These are phyloP conservation scores for Protoeuglena noctilucae DNA, from an alignment of 139 green algal genomes.

Conservation along the genomic window DNA sequence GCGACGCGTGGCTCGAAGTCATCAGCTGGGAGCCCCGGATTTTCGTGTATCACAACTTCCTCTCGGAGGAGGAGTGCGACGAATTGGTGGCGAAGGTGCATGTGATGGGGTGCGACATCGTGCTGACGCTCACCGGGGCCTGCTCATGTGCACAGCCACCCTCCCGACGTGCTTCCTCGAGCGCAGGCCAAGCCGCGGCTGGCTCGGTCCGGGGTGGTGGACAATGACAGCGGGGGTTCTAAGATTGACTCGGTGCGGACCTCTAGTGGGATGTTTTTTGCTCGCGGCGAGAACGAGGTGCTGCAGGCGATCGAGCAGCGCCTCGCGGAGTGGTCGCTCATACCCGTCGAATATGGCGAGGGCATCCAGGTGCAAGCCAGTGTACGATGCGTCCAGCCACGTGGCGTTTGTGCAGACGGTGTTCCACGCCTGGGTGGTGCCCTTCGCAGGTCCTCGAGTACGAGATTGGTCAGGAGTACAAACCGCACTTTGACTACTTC, in stretches of 20 bases:
- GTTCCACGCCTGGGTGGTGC: not conserved
- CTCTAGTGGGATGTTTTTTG: conserved; percentile 25
- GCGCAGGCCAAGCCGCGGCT: too few species aligned
- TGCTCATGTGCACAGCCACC: too few species aligned
- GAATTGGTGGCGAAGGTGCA: too few species aligned
- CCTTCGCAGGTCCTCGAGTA: conserved; percentile 15
- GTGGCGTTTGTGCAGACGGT: too few species aligned
- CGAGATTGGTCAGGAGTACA: conserved; percentile 29
- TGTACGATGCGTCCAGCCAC: conserved; percentile 4
- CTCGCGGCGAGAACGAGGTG: conserved; percentile 11
- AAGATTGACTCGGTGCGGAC: conserved; percentile 22
- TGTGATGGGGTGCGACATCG: too few species aligned
- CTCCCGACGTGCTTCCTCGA: too few species aligned
- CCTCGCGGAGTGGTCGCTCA: conserved; percentile 22
- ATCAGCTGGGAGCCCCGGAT: conserved; percentile 27
- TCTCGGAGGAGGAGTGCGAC: conserved; percentile 20
- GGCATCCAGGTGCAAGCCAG: conserved; percentile 29
- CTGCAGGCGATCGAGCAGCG: conserved; percentile 22
- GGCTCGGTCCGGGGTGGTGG: too few species aligned
- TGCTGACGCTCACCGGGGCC: too few species aligned
- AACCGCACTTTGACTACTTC: conserved; percentile 40
- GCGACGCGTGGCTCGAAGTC: too few species aligned
- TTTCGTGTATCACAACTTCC: conserved; percentile 29
- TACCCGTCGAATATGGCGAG: conserved; percentile 27
- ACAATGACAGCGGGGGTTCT: conserved; percentile 13